Conservation (phyloP, 352 stramenopile species). For the Phytophthora citrophthora region DNA sequence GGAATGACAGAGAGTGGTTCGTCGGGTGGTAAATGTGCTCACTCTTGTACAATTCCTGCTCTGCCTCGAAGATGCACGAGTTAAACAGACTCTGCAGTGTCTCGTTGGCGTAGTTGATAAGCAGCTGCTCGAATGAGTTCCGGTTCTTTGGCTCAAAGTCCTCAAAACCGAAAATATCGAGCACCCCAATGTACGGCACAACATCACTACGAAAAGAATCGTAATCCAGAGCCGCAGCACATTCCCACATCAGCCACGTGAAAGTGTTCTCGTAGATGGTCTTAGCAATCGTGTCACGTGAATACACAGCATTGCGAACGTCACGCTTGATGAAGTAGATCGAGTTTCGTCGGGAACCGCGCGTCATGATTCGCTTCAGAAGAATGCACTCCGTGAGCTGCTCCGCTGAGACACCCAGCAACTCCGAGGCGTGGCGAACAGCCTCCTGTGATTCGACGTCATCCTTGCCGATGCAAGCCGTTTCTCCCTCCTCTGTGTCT, state of each 20-base stretch:
- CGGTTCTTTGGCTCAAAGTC: conserved; percentile 89
- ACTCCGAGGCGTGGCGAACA: conserved; percentile 53
- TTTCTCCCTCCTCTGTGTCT: conserved; percentile 78
- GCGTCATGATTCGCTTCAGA: conserved; percentile 82
- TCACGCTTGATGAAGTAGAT: conserved; percentile 85
- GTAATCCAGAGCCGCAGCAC: conserved; percentile 78
- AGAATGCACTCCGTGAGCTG: conserved; percentile 80
- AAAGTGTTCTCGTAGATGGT: conserved; percentile 91
- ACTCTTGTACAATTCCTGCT: conserved; percentile 84
- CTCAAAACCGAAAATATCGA: conserved; percentile 95
- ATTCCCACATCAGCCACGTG: conserved; percentile 89
- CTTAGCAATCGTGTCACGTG: conserved; percentile 90
- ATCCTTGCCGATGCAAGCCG: conserved; percentile 57
- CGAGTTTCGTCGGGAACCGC: conserved; percentile 70
- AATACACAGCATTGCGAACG: conserved; percentile 74
- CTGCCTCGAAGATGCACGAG: conserved; percentile 84
- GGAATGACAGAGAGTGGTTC: conserved; percentile 84
- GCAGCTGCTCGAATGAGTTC: conserved; percentile 92
- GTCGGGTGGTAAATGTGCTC: conserved; percentile 87
- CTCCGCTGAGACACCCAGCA: conserved; percentile 71
- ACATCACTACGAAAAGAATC: conserved; percentile 83
- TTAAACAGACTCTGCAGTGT: conserved; percentile 92
- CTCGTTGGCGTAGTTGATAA: conserved; percentile 95
- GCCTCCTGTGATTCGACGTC: conserved; percentile 57
- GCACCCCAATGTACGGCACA: conserved; percentile 89